These are phyloP conservation scores for Ascochyta pisi DNA, from an alignment of 2,329 filamentous ascomycete species.

Conservation along the genomic window DNA sequence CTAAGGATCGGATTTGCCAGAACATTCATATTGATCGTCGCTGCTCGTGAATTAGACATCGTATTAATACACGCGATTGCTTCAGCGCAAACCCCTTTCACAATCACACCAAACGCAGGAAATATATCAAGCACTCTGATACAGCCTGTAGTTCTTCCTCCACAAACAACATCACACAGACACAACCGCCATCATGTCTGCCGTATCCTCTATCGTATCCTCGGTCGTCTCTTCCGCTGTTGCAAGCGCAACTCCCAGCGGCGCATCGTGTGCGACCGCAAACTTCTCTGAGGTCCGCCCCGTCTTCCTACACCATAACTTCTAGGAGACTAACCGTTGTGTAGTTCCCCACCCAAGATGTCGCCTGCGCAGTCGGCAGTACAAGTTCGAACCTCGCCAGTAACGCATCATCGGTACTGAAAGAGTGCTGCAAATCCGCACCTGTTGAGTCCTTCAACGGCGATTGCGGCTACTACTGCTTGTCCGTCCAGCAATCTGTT, in stretches of 20 bases:
- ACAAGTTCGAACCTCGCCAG: constrained; percentile 26
- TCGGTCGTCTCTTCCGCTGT: constrained; percentile 25
- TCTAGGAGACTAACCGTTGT: neutral
- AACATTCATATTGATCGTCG: constrained; percentile 4
- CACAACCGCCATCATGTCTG: constrained; percentile 23
- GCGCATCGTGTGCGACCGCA: constrained; percentile 30
- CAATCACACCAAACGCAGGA: neutral
- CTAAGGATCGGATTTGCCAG: constrained; percentile 2
- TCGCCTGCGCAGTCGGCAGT: constrained; percentile 39
- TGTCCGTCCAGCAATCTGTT: constrained; percentile 36
- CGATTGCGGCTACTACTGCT: constrained; percentile 41
- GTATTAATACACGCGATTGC: constrained; percentile 1
- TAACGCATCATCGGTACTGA: constrained; percentile 34
- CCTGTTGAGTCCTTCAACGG: constrained; percentile 39
- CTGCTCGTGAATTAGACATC: constrained; percentile 7
- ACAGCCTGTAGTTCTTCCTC: neutral
- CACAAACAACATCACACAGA: too few species aligned
- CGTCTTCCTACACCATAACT: too few species aligned
- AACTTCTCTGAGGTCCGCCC: constrained; percentile 25
- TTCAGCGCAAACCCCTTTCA: neutral
- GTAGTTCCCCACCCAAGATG: constrained; percentile 35
- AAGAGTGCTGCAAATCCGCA: constrained; percentile 42
- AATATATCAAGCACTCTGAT: neutral
- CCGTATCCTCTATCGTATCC: constrained; percentile 10
- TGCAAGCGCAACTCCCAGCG: constrained; percentile 20